Base-by-base conservation (phyloP, 441 rosid genomes). In the Erodium chrysanthum region DNA sequence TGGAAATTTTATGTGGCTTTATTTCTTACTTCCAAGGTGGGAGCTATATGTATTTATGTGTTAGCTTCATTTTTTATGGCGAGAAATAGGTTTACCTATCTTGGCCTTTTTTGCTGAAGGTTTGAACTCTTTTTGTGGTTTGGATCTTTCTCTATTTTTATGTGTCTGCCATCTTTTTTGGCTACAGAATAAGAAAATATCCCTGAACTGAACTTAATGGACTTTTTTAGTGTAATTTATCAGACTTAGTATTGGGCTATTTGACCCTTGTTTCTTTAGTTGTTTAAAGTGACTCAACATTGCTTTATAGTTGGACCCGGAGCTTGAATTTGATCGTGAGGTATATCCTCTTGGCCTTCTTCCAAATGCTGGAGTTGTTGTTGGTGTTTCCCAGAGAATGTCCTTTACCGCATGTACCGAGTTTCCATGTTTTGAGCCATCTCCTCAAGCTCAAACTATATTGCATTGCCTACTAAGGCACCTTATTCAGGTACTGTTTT, bases 401-500 rank as follows among this genome's bases (percentile, higher is more conserved):
- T 95, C 96, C 29, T 92, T 92, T 85, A 83, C 97, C 18, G 95
- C 97, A 54, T 85, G 90, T 75, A 87, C 97, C 31, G 99, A 95
- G 78, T 95, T 91, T 75, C 97, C 97, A 0, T 88, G 98, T 82
- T 95, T 90, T 79, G 97, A 95, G 80, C 97, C 98, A 62, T 82
- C 95, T 79, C 97, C 97, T 70, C 99, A 95, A 80, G 96, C 97
- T 62, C 99, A 95, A 80, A 91, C 97, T 64, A 88, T 95, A 83
- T 75, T 91, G 76, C 99, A 95, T 79, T 95, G 99, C 81, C 82
- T 95, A 25, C 95, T 95, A 44, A 81, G 97, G 20, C 97, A 95
- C 76, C 96, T 95, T 76, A 96, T 95, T 79, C 99, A 95, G 98
- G 99, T 90, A 82, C 73, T 69, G 31, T 22, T 69, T 61, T 74